phyloP scores from a whole-genome alignment of 1,284 basidiomycete species.

The Spongispora temasekensis region DNA sequence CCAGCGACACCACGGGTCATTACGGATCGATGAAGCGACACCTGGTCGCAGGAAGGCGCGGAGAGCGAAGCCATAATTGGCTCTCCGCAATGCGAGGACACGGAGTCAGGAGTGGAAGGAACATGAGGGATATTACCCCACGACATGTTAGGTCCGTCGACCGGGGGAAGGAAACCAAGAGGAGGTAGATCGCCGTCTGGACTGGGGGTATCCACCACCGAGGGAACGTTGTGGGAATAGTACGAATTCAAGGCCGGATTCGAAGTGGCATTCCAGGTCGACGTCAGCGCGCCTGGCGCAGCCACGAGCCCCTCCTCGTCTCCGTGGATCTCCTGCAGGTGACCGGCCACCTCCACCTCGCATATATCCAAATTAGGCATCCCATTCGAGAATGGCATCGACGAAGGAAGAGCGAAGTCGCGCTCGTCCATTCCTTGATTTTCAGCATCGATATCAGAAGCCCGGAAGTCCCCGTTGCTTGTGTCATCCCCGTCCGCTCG shows the following conservation, averaged over 20 bases:
- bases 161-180: slow-evolving; percentile 25
- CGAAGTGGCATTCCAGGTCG: slow-evolving; percentile 18
- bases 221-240: slow-evolving; percentile 21
- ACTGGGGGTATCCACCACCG: slow-evolving; percentile 19
- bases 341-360: slow-evolving; percentile 59
- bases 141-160: slow-evolving; percentile 27
- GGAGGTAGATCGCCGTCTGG: slow-evolving; percentile 24
- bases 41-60: slow-evolving; percentile 62
- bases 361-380: slow-evolving; percentile 51
- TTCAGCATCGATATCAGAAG: slow-evolving; percentile 28
- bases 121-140: slow-evolving; percentile 29
- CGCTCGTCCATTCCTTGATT: slow-evolving; percentile 32
- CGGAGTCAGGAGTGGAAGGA: slow-evolving; percentile 35
- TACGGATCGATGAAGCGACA: slow-evolving; percentile 24
- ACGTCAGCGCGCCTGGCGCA: slow-evolving; percentile 20
- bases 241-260: slow-evolving; percentile 21
- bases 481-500: slow-evolving; percentile 40
- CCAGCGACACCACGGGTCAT: slow-evolving; percentile 42
- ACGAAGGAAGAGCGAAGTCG: slow-evolving; percentile 26
- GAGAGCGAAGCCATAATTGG: slow-evolving; percentile 52
- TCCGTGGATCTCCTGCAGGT: slow-evolving; percentile 57
- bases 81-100: slow-evolving; percentile 38
- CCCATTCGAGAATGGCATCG: slow-evolving; percentile 28
- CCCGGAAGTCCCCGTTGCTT: slow-evolving; percentile 26
- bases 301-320: slow-evolving; percentile 60